Evolutionary conservation across 2,329 filamentous ascomycete genomes (phyloP).

Genomic region (Dendrostoma leiphaemia): DNA sequence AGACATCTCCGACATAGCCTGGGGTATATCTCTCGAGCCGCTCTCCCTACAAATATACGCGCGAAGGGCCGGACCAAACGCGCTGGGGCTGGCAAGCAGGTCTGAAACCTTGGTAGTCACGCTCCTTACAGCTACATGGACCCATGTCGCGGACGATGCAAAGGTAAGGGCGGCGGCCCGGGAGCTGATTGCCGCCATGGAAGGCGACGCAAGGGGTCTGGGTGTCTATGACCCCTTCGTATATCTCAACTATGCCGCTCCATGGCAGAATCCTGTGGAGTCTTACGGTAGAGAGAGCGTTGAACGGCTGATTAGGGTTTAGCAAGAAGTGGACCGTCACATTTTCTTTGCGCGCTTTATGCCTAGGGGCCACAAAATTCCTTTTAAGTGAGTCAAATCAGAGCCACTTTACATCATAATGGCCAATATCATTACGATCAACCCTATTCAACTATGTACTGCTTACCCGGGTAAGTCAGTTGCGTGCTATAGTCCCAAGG

Average conservation of each 20-base stretch:
- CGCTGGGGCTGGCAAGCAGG: neutral
- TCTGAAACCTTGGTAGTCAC: neutral
- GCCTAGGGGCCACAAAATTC: constrained; percentile 21
- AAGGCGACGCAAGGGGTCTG: constrained; percentile 12
- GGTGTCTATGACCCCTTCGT: constrained; percentile 21
- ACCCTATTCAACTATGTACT: too few relatives aligned
- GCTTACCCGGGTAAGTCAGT: too few relatives aligned
- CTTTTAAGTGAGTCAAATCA: neutral
- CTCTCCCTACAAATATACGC: constrained; percentile 21
- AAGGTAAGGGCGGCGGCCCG: neutral
- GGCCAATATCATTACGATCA: too few relatives aligned
- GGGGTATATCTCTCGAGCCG: constrained; percentile 19
- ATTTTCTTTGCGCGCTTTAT: constrained; percentile 20
- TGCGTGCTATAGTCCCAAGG: too few relatives aligned
- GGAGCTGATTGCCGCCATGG: neutral
- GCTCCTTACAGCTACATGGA: constrained; percentile 1
- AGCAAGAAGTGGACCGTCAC: constrained; percentile 16
- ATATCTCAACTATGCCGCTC: constrained; percentile 23
- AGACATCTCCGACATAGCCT: constrained; percentile 9
- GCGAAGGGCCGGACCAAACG: constrained; percentile 8
- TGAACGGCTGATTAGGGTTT: constrained; percentile 14
- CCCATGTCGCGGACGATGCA: neutral
- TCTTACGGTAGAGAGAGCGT: constrained; percentile 22
- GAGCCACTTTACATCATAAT: too few relatives aligned
- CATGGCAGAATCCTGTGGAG: constrained; percentile 22